Evolutionary conservation across 2,329 filamentous ascomycete genomes (phyloP).

Genomic region (Aspergillus ustus): DNA sequence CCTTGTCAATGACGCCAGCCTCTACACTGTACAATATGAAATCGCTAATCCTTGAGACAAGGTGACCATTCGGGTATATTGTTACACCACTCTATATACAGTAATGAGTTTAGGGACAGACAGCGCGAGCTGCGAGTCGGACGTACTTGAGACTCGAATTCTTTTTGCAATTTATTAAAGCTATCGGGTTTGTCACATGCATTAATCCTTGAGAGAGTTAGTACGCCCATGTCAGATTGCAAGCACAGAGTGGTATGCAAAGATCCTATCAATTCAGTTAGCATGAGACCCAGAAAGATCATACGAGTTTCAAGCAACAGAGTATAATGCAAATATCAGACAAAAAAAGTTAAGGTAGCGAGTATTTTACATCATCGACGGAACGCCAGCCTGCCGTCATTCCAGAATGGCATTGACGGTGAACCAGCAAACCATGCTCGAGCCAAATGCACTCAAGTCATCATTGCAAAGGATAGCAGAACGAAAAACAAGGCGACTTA

Average conservation of each 20-base stretch:
- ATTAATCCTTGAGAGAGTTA: slow-evolving; percentile 71
- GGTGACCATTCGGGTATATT: slow-evolving; percentile 91
- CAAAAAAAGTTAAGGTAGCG: slow-evolving; percentile 92
- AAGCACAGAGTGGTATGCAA: neutral
- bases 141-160: slow-evolving; percentile 87
- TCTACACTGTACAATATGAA: slow-evolving; percentile 99
- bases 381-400: slow-evolving; percentile 59
- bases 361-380: slow-evolving; percentile 98
- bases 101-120: slow-evolving; percentile 38
- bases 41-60: slow-evolving; percentile 94
- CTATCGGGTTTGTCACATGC: slow-evolving; percentile 93
- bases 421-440: slow-evolving; percentile 78
- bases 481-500: slow-evolving; percentile 23
- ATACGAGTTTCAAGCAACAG: slow-evolving; percentile 5
- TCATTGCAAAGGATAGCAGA: slow-evolving; percentile 62
- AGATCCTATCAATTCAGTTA: slow-evolving; percentile 29
- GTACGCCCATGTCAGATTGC: slow-evolving; percentile 22
- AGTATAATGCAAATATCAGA: slow-evolving; percentile 66
- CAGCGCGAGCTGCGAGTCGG: slow-evolving; percentile 40
- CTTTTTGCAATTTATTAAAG: slow-evolving; percentile 76
- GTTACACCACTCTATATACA: slow-evolving; percentile 75
- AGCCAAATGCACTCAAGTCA: slow-evolving; percentile 99
- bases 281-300: slow-evolving; percentile 21
- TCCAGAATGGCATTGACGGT: slow-evolving; percentile 76
- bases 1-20: slow-evolving; percentile 83